phyloP scores from a whole-genome alignment of 148 eudicot genomes.

The Suaeda aralocaspica region DNA sequence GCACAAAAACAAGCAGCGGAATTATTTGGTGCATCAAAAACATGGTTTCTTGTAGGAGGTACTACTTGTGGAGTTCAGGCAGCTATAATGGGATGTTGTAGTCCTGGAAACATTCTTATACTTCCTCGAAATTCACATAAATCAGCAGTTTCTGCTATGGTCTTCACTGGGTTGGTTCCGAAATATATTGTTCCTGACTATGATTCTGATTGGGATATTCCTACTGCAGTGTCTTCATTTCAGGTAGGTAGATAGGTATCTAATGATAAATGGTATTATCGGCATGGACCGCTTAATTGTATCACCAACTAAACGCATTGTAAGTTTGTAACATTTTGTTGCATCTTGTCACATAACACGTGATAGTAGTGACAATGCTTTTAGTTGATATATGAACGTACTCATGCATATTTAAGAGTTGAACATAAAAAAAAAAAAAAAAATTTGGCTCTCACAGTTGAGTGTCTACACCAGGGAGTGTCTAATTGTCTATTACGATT shows the following conservation, averaged over 20 bases:
- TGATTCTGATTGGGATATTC: slow-evolving; percentile 61
- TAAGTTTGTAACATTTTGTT: neutral
- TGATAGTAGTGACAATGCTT: too few species aligned
- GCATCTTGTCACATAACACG: neutral
- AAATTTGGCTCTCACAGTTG: too few species aligned
- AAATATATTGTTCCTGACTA: slow-evolving; percentile 64
- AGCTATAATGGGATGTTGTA: slow-evolving; percentile 74
- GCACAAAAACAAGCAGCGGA: slow-evolving; percentile 68
- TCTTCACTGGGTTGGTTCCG: slow-evolving; percentile 66
- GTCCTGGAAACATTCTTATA: slow-evolving; percentile 63
- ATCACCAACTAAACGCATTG: too few species aligned
- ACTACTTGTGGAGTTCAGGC: slow-evolving; percentile 86
- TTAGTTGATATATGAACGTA: too few species aligned
- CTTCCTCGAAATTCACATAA: slow-evolving; percentile 76
- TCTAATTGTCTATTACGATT: too few species aligned
- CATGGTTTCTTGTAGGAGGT: slow-evolving; percentile 93
- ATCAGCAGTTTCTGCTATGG: slow-evolving; percentile 69
- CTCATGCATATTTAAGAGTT: too few species aligned
- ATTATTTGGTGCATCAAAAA: slow-evolving; percentile 73
- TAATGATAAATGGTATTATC: neutral
- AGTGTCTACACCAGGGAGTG: too few species aligned
- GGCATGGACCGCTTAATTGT: too few species aligned
- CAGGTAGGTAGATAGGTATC: slow-evolving; percentile 74
- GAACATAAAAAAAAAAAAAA: too few species aligned
- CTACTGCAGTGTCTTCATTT: slow-evolving; percentile 50